Base-by-base conservation (phyloP, 768 basidiomycete species). In the Daedaleopsis sinensis region DNA sequence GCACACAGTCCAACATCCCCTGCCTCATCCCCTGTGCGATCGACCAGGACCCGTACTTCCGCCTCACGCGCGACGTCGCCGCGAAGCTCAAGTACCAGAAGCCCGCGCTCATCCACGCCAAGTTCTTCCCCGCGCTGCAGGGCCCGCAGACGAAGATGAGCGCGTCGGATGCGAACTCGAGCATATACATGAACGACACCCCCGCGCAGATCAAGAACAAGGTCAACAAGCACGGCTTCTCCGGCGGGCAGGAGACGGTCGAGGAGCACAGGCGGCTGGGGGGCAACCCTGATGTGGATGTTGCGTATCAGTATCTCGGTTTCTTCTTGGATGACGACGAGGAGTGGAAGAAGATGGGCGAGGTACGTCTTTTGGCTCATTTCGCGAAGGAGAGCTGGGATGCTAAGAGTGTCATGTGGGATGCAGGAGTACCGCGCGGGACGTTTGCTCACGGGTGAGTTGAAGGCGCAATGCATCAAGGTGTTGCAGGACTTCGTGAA, bases 131-230 rank as follows among this genome's bases (percentile, higher is more conserved):
- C 12, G 96, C 97, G 5, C 82, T 99, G 11, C 96, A 98, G 76
- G 97, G 97, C 46, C 92, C 97, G 2, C 94, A 97, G 75, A 96
- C 94, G 38, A 99, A 99, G 79, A 99, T 99, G 97, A 97, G 95
- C 73, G 97, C 97, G 5, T 95, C 93, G 52, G 90, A 96, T 74
- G 80, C 86, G 21, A 96, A 95, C 76, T 92, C 90, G 65, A 92
- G 92, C 65, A 96, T 99, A 67, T 98, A 84, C 80, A 98, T 99
- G 96, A 93, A 82, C 36, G 97, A 99, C 73, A 93, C 91, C 61
- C 80, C 87, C 4, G 86, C 86, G 58, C 93, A 96, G 76, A 98
- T 99, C 78, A 96, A 97, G 79, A 97, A 94, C 73, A 99, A 99
- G 80, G 86, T 99, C 70, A 97, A 94, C 72, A 87, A 82, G 67